phyloP scores from a whole-genome alignment of 129 eudicot species.

The Erigeron canadensis region DNA sequence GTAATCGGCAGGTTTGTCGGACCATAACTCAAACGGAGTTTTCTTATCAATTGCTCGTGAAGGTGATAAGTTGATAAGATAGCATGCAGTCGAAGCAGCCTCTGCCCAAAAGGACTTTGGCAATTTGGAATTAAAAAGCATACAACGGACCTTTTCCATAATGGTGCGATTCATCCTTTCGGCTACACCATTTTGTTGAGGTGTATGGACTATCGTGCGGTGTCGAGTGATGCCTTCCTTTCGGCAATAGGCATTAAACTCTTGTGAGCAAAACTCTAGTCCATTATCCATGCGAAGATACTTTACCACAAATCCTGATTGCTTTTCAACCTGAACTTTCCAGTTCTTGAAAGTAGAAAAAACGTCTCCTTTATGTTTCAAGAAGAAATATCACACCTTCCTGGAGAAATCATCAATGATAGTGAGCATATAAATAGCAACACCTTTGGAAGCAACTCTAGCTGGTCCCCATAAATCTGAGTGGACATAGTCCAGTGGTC shows the following conservation, averaged over 20 bases:
- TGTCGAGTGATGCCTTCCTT: neutral
- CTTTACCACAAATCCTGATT: neutral
- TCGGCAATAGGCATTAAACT: neutral
- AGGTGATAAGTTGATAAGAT: neutral
- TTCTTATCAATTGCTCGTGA: conserved; percentile 1
- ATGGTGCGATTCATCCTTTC: conserved; percentile 10
- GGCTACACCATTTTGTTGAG: conserved; percentile 3
- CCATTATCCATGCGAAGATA: neutral
- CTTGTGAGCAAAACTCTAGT: neutral
- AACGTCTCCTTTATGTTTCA: neutral
- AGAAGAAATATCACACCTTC: neutral
- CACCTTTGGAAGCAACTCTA: neutral
- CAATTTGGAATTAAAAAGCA: neutral
- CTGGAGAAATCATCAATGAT: neutral
- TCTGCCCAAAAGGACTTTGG: conserved; percentile 10
- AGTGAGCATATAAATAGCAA: neutral
- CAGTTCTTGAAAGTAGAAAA: neutral
- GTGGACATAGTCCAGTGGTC: neutral
- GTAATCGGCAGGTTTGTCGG: neutral
- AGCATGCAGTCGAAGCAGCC: conserved; percentile 3
- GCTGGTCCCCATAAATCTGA: neutral
- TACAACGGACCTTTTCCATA: neutral
- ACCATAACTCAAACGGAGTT: neutral
- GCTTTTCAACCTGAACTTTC: neutral
- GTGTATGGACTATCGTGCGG: neutral